Percentiles rank a stretch among this genome's conserved stretches.
Evolutionary conservation across 1,284 basidiomycete genomes (phyloP).

Genomic region (Heterobasidion parviporum): DNA sequence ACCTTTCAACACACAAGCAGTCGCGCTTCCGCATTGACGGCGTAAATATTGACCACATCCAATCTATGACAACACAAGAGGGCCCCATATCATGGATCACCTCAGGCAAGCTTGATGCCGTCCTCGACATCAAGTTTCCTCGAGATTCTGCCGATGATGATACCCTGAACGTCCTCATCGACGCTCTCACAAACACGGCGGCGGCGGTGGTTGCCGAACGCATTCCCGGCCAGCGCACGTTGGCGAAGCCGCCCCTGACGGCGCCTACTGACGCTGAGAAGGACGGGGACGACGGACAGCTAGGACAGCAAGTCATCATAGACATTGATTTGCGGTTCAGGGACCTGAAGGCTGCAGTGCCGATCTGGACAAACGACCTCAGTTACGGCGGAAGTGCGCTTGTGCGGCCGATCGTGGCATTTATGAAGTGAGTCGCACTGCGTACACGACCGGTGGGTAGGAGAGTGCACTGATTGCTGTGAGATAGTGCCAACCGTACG

Average conservation of each 20-base stretch:
- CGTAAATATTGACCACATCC: conserved; percentile 93
- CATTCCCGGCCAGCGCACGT: conserved; percentile 83
- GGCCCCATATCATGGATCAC: conserved; percentile 97
- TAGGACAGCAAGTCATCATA: conserved; percentile 47
- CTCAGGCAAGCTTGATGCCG: conserved; percentile 93
- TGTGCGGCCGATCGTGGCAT: conserved; percentile 94
- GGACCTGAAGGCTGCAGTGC: conserved; percentile 94
- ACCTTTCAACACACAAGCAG: conserved; percentile 28
- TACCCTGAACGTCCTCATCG: conserved; percentile 83
- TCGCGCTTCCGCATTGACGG: conserved; percentile 96
- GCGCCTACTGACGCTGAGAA: conserved; percentile 47
- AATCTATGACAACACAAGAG: conserved; percentile 74
- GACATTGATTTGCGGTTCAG: conserved; percentile 95
- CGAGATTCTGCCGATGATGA: conserved; percentile 65
- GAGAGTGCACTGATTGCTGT: conserved; percentile 9
- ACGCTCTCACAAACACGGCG: conserved; percentile 57
- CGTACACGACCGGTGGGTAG: not conserved
- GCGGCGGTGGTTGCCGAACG: conserved; percentile 55
- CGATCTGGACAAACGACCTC: conserved; percentile 80
- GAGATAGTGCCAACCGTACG: conserved; percentile 75
- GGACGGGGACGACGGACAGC: conserved; percentile 22
- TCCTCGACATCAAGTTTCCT: conserved; percentile 97
- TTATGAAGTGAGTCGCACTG: conserved; percentile 77
- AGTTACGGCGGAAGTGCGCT: conserved; percentile 94
- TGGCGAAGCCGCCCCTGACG: conserved; percentile 81